These are phyloP conservation scores for Colletotrichum zoysiae DNA, from an alignment of 2,329 filamentous ascomycete genomes.

Conservation along the genomic window DNA sequence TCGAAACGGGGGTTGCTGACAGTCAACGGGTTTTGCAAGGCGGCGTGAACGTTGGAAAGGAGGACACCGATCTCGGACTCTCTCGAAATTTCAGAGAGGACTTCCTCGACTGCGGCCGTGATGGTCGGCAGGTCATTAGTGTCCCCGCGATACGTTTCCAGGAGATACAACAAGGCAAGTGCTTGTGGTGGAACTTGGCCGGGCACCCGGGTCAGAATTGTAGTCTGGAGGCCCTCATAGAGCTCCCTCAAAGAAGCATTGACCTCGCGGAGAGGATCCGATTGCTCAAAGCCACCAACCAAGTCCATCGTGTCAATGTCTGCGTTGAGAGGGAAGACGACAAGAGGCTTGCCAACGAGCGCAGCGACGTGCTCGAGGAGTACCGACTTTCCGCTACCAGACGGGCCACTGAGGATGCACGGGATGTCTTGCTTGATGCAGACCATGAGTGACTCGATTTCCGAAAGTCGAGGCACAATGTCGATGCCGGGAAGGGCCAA, in stretches of 20 bases:
- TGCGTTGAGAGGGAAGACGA: conserved; percentile 90
- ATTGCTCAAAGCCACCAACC: conserved; percentile 96
- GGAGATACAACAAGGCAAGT: conserved; percentile 63
- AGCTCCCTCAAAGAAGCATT: conserved; percentile 67
- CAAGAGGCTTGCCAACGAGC: conserved; percentile 78
- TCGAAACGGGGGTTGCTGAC: conserved; percentile 87
- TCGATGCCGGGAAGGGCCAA: conserved; percentile 65
- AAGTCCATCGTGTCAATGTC: conserved; percentile 98
- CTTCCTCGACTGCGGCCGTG: conserved; percentile 52
- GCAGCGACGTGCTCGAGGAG: conserved; percentile 86
- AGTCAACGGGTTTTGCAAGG: conserved; percentile 65
- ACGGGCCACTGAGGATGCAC: conserved; percentile 86
- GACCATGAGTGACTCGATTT: conserved; percentile 88
- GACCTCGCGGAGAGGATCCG: conserved; percentile 81
- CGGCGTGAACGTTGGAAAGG: conserved; percentile 61
- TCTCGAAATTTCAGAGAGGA: conserved; percentile 57
- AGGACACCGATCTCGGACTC: conserved; percentile 61
- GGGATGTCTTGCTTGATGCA: conserved; percentile 90
- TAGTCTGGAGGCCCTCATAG: conserved; percentile 63
- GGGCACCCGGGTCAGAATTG: conserved; percentile 63
- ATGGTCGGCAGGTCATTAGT: conserved; percentile 54
- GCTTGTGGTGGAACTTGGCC: conserved; percentile 59
- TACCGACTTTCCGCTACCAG: conserved; percentile 88
- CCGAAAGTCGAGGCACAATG: conserved; percentile 69
- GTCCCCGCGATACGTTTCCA: conserved; percentile 59